Evolutionary conservation across 176 grass and related monocot species (phyloP), one percentile per base, ranked within the genome.

Genomic region (Rhynchospora breviuscula): DNA sequence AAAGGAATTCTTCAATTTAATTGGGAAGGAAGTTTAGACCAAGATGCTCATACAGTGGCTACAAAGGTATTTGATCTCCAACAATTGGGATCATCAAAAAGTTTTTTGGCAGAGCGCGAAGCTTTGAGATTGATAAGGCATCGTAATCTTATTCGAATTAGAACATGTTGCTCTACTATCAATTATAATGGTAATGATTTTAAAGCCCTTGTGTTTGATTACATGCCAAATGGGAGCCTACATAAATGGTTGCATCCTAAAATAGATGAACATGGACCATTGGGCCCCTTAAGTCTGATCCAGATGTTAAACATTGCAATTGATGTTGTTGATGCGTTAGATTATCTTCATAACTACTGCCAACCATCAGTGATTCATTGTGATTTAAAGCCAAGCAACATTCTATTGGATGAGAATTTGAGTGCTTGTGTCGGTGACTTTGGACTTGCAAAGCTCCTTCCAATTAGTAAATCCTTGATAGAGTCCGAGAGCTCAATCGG

Each of bases 31-130:
- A 12, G 3, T 25, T 1, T 69, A 46, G 53, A 62, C 3, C 1
- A 57, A 45, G 14, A 79, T 72, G 66, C 45, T 15, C 18, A 57
- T 26, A 62, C 75, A 64, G 6, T 69, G 35, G 89, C 89, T 17
- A 43, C 91, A 13, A 94, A 94, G 63, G 92, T 91, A n/a, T 82
- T 91, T 51, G 23, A 67, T 40, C 45, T 66, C 62, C 85, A 87
- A 31, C 72, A 86, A 66, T 6, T 19, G 49, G 25, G 87, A 79
- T 87, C 68, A 68, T 85, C 81, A 0, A 86, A 23, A 77, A 94
- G 60, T 74, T 91, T 89, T 35, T 64, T 86, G 17, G 89, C 67
- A 13, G 79, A 91, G 72, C 89, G 89, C 67, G 81, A 90, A 65
- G 92, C 58, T n/a, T 40, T 94, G 17, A 79, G 83, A 58, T 61